Evolutionary conservation across 306 rosid genomes (phyloP), one percentile per base, ranked within the genome.

Genomic region (Betula pendula): DNA sequence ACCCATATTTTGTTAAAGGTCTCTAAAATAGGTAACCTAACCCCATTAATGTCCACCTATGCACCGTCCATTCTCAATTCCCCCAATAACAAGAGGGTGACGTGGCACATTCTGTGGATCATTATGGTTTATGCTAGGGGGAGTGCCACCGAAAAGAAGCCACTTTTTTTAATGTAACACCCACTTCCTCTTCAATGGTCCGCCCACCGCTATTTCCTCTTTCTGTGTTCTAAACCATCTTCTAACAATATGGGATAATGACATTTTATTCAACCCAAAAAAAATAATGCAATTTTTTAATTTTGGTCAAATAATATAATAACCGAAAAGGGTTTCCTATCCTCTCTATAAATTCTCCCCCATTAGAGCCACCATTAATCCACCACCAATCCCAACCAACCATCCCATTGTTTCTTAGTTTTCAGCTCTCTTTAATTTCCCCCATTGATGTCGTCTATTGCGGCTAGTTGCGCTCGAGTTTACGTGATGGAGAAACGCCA

Each of bases 401-500:
- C n/a, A n/a, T n/a, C 16, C 4, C 6, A 17, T 13, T 11, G 6
- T 13, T 22, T 19, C 16, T 13, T 31, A 17, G 29, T 25, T 6
- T 6, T 55, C 19, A n/a, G 2, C 0, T 22, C n/a, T 11, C 1
- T 8, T 38, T 6, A 5, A 6, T 55, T 42, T 76, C 52, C 38
- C 38, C 11, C 19, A 0, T 13, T 31, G 24, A 83, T 87, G 90
- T 77, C 90, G 35, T 84, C 86, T 52, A 69, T 84, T 35, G 90
- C 81, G 27, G 80, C 82, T 1, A 81, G 81, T 42, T 84, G 76
- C 47, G 88, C 90, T 33, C 74, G 75, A 20, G 76, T 87, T 60
- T 79, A 81, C 71, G 76, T 84, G 42, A 84, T 84, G 87, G 72
- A 73, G 47, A 86, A 81, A 72, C 79, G 67, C 19, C 83, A 74